phyloP scores from a whole-genome alignment of 1,284 basidiomycete species.

The Heterobasidion occidentale region DNA sequence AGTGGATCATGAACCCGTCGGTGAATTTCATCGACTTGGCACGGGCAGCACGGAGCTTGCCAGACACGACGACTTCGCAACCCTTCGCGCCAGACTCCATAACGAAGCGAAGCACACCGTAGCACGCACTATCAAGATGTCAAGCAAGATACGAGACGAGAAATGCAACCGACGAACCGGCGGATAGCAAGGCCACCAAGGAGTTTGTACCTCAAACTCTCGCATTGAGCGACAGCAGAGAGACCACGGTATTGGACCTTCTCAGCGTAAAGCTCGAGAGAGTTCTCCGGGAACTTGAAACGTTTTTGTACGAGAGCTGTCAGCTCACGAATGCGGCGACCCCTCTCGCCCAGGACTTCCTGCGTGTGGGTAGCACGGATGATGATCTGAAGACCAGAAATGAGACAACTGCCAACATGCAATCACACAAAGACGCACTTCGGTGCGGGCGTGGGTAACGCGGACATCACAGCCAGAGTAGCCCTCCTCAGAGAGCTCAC shows the following conservation, averaged over 20 bases:
- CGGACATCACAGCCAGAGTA: conserved; percentile 99
- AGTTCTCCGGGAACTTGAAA: conserved; percentile 99
- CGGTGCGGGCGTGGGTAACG: conserved; percentile 98
- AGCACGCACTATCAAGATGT: conserved; percentile 73
- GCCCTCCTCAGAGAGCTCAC: conserved; percentile 98
- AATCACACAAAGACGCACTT: conserved; percentile 40
- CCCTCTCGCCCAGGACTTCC: conserved; percentile 99
- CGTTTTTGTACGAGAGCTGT: conserved; percentile 98
- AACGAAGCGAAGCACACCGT: conserved; percentile 99
- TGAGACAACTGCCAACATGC: neutral
- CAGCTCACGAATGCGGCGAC: conserved; percentile 98
- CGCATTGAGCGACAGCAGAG: conserved; percentile 98
- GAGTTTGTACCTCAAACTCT: conserved; percentile 98
- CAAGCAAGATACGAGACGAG: neutral
- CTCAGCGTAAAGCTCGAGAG: conserved; percentile 98
- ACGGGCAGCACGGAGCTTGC: conserved; percentile 99
- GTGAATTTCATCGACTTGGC: conserved; percentile 99
- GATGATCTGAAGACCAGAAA: conserved; percentile 68
- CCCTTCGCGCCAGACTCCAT: conserved; percentile 99
- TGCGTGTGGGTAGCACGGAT: conserved; percentile 99
- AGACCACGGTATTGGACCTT: conserved; percentile 99
- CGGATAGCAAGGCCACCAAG: conserved; percentile 99
- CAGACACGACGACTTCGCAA: conserved; percentile 99
- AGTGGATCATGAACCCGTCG: conserved; percentile 99
- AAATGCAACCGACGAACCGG: conserved; percentile 48